phyloP scores from a whole-genome alignment of 768 basidiomycete genomes.

The Boletus edulis region DNA sequence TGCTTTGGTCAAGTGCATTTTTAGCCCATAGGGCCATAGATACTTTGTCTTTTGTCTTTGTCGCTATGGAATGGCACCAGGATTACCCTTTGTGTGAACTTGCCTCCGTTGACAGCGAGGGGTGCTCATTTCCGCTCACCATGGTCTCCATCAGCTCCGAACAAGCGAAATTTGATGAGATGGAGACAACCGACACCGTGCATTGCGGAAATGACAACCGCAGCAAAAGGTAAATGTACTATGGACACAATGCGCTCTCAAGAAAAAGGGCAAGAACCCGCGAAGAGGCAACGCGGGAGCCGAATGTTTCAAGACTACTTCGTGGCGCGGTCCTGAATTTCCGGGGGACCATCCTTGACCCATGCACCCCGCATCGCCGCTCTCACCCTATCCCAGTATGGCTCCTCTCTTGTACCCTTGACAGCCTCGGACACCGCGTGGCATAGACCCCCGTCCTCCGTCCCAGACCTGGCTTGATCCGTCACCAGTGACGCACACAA shows the following conservation, averaged over 20 bases:
- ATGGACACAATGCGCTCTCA: neutral
- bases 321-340: neutral
- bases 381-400: conserved; percentile 35
- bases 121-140: conserved; percentile 1
- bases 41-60: conserved; percentile 5
- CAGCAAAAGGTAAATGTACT: conserved; percentile 2
- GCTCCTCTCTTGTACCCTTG: conserved; percentile 25
- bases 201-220: conserved; percentile 14
- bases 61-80: conserved; percentile 7
- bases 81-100: neutral
- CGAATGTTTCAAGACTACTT: neutral
- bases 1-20: conserved; percentile 37
- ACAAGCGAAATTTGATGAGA: neutral
- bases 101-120: conserved; percentile 4
- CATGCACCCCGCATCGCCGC: conserved; percentile 7
- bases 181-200: conserved; percentile 1
- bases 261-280: neutral
- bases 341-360: neutral
- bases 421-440: conserved; percentile 28
- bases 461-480: conserved; percentile 10
- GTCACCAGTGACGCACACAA: conserved; percentile 41
- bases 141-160: neutral
- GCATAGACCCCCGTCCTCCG: conserved; percentile 16
- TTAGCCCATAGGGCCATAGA: conserved; percentile 12
- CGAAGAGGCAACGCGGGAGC: conserved; percentile 4